A percentile compares a stretch with the other conserved stretches of the same genome.
Conservation (phyloP, 345 rosid species). For the Aquilaria sinensis region DNA sequence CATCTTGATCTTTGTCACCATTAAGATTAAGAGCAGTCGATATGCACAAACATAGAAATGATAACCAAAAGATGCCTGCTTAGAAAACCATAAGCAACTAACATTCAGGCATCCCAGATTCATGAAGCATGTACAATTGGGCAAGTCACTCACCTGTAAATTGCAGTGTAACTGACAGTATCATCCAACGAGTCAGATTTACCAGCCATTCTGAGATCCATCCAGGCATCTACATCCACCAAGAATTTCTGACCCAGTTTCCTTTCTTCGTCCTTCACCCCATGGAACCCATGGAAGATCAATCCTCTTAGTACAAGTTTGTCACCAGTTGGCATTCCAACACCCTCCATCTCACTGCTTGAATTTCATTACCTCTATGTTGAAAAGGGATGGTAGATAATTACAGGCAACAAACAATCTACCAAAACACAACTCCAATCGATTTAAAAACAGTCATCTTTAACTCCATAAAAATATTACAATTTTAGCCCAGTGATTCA, state of each 20-base stretch:
- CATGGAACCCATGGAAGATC: constrained; percentile 83
- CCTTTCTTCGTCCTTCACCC: constrained; percentile 69
- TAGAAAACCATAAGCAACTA: background rate
- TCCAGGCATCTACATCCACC: constrained; percentile 89
- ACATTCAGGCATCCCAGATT: too few relatives aligned
- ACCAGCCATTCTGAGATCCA: constrained; percentile 75
- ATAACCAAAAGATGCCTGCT: background rate
- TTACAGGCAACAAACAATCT: too few relatives aligned
- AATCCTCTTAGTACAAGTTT: constrained; percentile 68
- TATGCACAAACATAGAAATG: background rate
- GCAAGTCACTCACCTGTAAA: constrained; percentile 48
- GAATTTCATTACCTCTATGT: too few relatives aligned
- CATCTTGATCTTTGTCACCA: too few relatives aligned
- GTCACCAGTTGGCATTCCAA: constrained; percentile 44
- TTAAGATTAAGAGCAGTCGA: background rate
- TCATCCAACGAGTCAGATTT: constrained; percentile 53
- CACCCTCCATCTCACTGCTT: constrained; percentile 6
- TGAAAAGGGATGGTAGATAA: too few relatives aligned
- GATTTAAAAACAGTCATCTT: too few relatives aligned
- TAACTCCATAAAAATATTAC: too few relatives aligned
- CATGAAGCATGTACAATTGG: too few relatives aligned
- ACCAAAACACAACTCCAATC: too few relatives aligned
- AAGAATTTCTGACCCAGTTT: constrained; percentile 79
- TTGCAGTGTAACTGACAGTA: constrained; percentile 76
- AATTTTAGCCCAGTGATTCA: too few relatives aligned